Evolutionary conservation across 306 rosid species (phyloP).

Genomic region (Sophora flavescens): DNA sequence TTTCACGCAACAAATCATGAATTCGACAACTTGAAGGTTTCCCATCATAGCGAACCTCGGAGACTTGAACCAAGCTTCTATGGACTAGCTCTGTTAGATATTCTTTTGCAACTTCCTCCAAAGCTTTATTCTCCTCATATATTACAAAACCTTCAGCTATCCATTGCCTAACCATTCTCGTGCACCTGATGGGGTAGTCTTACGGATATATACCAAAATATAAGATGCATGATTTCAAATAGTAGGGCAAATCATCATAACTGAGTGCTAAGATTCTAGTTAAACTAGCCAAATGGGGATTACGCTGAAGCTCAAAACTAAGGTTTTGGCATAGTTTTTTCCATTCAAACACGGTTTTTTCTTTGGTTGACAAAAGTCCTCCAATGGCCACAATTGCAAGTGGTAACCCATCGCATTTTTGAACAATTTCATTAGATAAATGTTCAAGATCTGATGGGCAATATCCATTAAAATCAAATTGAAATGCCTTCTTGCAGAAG

Average conservation of each 20-base stretch:
- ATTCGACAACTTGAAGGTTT: not conserved
- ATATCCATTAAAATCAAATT: not conserved
- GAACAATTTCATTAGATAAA: conserved; percentile 12
- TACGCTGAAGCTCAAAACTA: not conserved
- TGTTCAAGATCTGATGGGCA: conserved; percentile 19
- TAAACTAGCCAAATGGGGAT: not conserved
- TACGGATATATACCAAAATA: conserved; percentile 45
- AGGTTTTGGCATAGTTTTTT: not conserved
- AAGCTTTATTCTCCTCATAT: conserved; percentile 6
- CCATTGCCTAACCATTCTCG: conserved; percentile 27
- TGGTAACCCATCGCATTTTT: conserved; percentile 1
- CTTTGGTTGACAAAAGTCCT: conserved; percentile 2
- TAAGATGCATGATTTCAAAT: conserved; percentile 35
- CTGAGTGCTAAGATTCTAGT: conserved; percentile 31
- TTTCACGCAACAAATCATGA: conserved; percentile 14
- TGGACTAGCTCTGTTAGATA: conserved; percentile 27
- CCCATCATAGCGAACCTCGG: conserved; percentile 7
- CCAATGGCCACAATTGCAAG: conserved; percentile 18
- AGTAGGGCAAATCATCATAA: conserved; percentile 38
- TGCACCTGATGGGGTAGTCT: conserved; percentile 1
- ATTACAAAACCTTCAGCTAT: conserved; percentile 36
- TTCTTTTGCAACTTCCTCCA: conserved; percentile 26
- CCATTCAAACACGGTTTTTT: conserved; percentile 16
- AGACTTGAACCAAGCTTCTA: conserved; percentile 37
- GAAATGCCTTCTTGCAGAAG: conserved; percentile 39